phyloP scores from a whole-genome alignment of 2,329 filamentous ascomycete species.

The Colletotrichum cuscutae region DNA sequence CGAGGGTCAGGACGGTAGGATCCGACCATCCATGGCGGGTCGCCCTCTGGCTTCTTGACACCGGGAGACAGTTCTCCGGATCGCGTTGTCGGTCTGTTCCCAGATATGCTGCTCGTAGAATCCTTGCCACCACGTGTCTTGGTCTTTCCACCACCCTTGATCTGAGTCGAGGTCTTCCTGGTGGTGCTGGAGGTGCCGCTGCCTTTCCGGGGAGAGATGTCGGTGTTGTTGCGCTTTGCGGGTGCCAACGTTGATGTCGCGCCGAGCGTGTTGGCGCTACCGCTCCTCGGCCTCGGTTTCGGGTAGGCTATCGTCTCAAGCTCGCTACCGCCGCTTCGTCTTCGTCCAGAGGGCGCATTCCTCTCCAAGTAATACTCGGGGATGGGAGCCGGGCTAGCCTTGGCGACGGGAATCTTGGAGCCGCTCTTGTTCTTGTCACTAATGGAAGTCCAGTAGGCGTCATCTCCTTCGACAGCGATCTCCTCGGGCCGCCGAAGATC shows the following conservation, averaged over 20 bases:
- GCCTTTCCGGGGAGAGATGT: conserved; percentile 65
- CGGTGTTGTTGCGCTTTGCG: conserved; percentile 56
- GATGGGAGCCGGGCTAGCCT: conserved; percentile 81
- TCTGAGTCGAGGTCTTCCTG: conserved; percentile 57
- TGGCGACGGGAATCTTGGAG: conserved; percentile 84
- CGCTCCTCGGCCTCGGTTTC: conserved; percentile 76
- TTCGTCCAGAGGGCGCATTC: conserved; percentile 74
- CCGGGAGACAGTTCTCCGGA: conserved; percentile 63
- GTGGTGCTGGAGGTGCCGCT: conserved; percentile 38
- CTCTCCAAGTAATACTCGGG: conserved; percentile 78
- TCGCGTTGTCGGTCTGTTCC: conserved; percentile 70
- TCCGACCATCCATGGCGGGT: conserved; percentile 93
- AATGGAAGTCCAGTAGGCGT: conserved; percentile 62
- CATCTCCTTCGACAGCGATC: conserved; percentile 69
- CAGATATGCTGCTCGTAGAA: conserved; percentile 55
- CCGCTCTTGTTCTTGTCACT: conserved; percentile 63
- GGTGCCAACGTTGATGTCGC: conserved; percentile 42
- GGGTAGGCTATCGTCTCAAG: conserved; percentile 68
- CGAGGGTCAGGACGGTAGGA: conserved; percentile 97
- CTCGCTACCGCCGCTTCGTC: conserved; percentile 62
- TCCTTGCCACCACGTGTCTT: conserved; percentile 70
- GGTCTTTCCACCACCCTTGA: conserved; percentile 62
- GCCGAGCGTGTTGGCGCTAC: conserved; percentile 68
- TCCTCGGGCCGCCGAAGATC: conserved; percentile 84
- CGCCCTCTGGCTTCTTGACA: conserved; percentile 84